Evolutionary conservation across 345 rosid genomes (phyloP), one percentile per base, ranked within the genome.

Genomic region (Bretschneidera sinensis): DNA sequence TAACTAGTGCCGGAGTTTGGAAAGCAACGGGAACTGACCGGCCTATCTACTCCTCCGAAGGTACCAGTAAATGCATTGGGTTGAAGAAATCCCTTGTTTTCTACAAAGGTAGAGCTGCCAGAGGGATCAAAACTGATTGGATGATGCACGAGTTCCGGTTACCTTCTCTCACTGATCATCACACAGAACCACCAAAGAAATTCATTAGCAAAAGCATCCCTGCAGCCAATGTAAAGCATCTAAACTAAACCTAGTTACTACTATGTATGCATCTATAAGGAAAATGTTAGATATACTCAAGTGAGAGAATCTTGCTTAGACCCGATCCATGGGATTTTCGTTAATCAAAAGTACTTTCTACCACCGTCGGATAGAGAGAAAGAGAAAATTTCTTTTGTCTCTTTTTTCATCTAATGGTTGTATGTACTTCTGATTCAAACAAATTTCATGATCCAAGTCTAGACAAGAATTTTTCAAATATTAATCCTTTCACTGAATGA

Each of bases 121-220:
- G 81, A 76, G 97, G 97, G 50, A 76, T 77, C 66, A 91, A 91
- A 79, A 91, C 96, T 22, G 97, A 91, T 60, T 91, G 97, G 97
- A 91, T 91, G 97, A 91, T 91, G 97, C 96, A 91, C 63, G 97
- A 91, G 87, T 91, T 91, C 64, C 84, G 97, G 25, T 72, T 91
- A 51, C 96, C 97, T 65, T 79, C 88, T 61, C 85, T 84, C 54
- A 47, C 79, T 5, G 85, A 82, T 51, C 68, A 76, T 19, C n/a
- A n/a, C n/a, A 58, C 79, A 10, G 65, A 59, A 7, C 64, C 78
- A 11, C 45, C 81, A 15, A 82, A 80, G 68, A 73, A 79, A 43
- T 80, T 71, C 76, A 31, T 71, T 17, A 83, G 82, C 66, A 85
- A 72, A 71, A 64, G 51, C 62, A 57, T 87, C 60, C 86, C 90